Conservation (phyloP, 2,329 filamentous ascomycete genomes). For the Trichophaea hybrida region DNA sequence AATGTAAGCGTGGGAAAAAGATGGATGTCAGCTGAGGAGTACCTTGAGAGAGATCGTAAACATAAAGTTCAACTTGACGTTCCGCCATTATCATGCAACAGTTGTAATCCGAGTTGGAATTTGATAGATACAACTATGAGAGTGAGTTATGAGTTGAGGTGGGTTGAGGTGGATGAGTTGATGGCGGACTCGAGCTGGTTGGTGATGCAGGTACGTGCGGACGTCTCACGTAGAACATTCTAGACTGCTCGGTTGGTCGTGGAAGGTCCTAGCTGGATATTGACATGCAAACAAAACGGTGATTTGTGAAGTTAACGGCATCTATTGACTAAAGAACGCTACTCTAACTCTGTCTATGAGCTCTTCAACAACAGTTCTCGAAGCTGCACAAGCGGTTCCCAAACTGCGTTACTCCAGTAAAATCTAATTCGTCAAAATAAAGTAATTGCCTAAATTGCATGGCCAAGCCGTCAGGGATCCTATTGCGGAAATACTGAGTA, state of each 20-base stretch:
- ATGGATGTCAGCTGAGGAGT: not conserved
- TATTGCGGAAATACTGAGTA: too few relatives aligned
- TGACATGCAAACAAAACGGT: too few relatives aligned
- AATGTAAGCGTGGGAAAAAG: conserved; percentile 21
- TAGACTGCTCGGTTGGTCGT: not conserved
- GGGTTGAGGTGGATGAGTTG: not conserved
- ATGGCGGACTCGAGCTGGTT: not conserved
- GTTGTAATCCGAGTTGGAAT: not conserved
- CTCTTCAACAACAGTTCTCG: too few relatives aligned
- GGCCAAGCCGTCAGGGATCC: too few relatives aligned
- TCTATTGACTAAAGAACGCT: too few relatives aligned
- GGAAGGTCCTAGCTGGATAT: too few relatives aligned
- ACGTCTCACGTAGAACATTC: not conserved
- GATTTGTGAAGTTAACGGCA: too few relatives aligned
- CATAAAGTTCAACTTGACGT: conserved; percentile 48
- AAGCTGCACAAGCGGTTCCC: too few relatives aligned
- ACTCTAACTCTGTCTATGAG: too few relatives aligned
- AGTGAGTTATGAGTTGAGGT: not conserved
- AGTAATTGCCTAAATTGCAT: too few relatives aligned
- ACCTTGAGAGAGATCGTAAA: conserved; percentile 59
- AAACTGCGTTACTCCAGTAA: too few relatives aligned
- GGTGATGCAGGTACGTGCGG: not conserved
- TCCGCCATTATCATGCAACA: conserved; percentile 3
- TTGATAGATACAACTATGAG: not conserved
- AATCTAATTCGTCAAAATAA: too few relatives aligned